Percentiles rank a stretch among this genome's conserved stretches.
Conservation (phyloP, 805 yeast genomes). For the Metschnikowia rubicola region DNA sequence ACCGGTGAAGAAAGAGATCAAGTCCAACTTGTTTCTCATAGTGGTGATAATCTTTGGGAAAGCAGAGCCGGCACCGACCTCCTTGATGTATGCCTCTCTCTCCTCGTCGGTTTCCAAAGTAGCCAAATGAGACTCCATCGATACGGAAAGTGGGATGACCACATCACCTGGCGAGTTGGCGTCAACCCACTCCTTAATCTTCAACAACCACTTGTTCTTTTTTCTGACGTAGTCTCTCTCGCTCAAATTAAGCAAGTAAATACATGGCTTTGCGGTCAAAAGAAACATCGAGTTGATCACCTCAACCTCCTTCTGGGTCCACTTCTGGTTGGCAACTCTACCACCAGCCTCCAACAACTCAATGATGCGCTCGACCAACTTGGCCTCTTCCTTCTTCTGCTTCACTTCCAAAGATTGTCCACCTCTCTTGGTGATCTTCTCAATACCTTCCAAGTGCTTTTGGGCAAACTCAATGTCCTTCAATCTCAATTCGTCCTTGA, state of each 20-base stretch:
- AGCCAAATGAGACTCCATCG: constrained; percentile 70
- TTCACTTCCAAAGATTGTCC: constrained; percentile 88
- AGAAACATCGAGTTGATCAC: constrained; percentile 80
- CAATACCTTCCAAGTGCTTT: constrained; percentile 73
- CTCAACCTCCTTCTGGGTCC: constrained; percentile 92
- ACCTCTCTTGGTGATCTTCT: constrained; percentile 79
- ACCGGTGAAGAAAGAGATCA: constrained; percentile 84
- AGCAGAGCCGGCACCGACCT: constrained; percentile 67
- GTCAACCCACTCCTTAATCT: constrained; percentile 89
- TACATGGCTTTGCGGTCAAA: constrained; percentile 93
- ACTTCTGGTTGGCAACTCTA: constrained; percentile 80
- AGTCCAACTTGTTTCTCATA: constrained; percentile 64
- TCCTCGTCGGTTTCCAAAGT: constrained; percentile 59
- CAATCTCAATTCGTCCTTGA: constrained; percentile 85
- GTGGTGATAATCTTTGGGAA: constrained; percentile 75
- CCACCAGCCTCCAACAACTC: constrained; percentile 76
- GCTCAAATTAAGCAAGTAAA: constrained; percentile 84
- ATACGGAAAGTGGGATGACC: constrained; percentile 90
- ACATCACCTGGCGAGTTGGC: constrained; percentile 77
- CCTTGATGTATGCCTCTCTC: constrained; percentile 61
- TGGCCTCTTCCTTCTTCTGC: constrained; percentile 81
- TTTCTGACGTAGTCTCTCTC: constrained; percentile 85
- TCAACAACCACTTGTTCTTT: constrained; percentile 80
- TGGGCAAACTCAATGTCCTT: constrained; percentile 95
- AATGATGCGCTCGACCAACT: constrained; percentile 69